Evolutionary conservation across 306 rosid species (phyloP).

Genomic region (Senna siamea): DNA sequence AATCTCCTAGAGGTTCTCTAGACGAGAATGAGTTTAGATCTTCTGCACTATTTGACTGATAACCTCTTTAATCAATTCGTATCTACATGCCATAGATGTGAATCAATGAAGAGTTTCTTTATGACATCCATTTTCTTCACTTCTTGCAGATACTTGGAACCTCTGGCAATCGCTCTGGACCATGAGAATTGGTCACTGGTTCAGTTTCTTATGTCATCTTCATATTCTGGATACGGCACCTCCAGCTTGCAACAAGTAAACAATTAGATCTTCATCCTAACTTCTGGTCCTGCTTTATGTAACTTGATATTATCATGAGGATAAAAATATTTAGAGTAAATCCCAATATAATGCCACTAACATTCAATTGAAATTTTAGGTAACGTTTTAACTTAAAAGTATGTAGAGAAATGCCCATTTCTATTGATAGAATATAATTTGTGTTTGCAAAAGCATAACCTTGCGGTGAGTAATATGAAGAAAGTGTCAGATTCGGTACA

Average conservation of each 20-base stretch:
- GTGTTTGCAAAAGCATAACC: slow-evolving; percentile 14
- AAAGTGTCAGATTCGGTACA: not conserved
- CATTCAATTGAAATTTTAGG: not conserved
- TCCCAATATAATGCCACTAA: slow-evolving; percentile 9
- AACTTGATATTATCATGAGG: not conserved
- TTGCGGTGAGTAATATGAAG: not conserved
- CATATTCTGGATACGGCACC: slow-evolving; percentile 91
- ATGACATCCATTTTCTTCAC: slow-evolving; percentile 35
- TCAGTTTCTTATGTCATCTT: slow-evolving; percentile 94
- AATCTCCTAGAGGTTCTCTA: slow-evolving; percentile 1
- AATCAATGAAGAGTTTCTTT: slow-evolving; percentile 15
- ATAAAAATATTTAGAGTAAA: slow-evolving; percentile 1
- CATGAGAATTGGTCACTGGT: slow-evolving; percentile 92
- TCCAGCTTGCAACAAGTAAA: slow-evolving; percentile 93
- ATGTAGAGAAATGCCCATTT: slow-evolving; percentile 1
- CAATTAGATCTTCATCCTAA: slow-evolving; percentile 25
- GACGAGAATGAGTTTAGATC: slow-evolving; percentile 27
- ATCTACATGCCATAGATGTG: slow-evolving; percentile 4
- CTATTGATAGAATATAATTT: not conserved
- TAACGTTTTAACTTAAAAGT: slow-evolving; percentile 17
- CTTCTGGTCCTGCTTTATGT: slow-evolving; percentile 15
- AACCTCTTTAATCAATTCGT: slow-evolving; percentile 16
- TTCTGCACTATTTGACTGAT: slow-evolving; percentile 1
- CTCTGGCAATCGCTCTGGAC: slow-evolving; percentile 92
- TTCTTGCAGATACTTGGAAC: slow-evolving; percentile 83